Evolutionary conservation across 2,329 filamentous ascomycete genomes (phyloP), one percentile per base, ranked within the genome.

Genomic region (Monilinia polystroma): DNA sequence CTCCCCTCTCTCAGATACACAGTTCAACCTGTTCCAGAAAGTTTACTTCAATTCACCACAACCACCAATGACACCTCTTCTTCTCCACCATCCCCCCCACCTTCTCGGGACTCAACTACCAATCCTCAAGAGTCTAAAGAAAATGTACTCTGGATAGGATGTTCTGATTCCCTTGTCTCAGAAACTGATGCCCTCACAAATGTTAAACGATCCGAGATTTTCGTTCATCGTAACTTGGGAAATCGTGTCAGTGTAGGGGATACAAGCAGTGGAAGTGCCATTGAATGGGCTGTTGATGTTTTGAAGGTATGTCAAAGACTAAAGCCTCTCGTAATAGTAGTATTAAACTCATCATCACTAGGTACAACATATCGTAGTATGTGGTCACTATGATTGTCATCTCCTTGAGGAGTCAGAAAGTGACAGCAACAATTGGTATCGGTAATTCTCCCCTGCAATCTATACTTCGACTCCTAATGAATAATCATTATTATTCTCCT

Each of bases 211-310:
- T 87, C 87, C 47, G 87, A 90, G 71, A 84, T 90, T 70, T 90
- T 90, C 76, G 86, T 89, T 54, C 87, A 90, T 79, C 84, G 88
- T 71, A 90, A 90, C 77, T 88, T 90, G 75, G 88, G 87, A 72
- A 90, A 90, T 77, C 80, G 89, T 70, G 76, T 90, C 63, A 83
- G 83, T 70, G 78, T 83, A 51, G 82, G 82, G 72, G 88, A 90
- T 74, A 78, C 89, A 72, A 87, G 81, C 75, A 82, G 83, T 49
- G 79, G 83, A 26, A 82, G 81, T 70, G 87, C 90, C 54, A 84
- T 90, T 73, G 84, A 89, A 71, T 90, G 85, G 76, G 84, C 85
- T 63, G 85, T 90, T 68, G 79, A 81, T 67, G 80, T 87, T 73
- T 78, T 90, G 54, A 82, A 86, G 72, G 87, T 90, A 69, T 67